Evolutionary conservation across 352 stramenopile genomes (phyloP).

Genomic region (Phytophthora vignae): DNA sequence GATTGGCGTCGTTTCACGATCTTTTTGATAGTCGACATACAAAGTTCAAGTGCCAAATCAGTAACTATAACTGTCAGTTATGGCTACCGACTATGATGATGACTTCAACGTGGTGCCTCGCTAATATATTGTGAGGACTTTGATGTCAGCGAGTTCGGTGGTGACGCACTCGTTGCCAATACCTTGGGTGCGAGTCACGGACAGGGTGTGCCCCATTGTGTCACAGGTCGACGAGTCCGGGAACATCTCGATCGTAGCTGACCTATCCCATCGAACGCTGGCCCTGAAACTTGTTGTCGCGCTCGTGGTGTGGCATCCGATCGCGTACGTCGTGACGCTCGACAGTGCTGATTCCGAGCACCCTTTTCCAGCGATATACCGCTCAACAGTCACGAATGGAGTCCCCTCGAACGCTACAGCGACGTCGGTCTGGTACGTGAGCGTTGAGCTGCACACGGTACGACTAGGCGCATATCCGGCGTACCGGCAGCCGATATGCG

Average conservation of each 20-base stretch:
- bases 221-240: neutral
- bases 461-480: neutral
- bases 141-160: slow-evolving; percentile 4
- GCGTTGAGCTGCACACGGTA: slow-evolving; percentile 10
- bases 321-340: slow-evolving; percentile 8
- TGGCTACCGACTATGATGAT: slow-evolving; percentile 10
- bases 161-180: slow-evolving; percentile 2
- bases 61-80: slow-evolving; percentile 1
- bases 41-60: slow-evolving; percentile 17
- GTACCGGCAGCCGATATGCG: slow-evolving; percentile 10
- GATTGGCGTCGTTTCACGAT: slow-evolving; percentile 32
- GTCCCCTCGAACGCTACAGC: neutral
- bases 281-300: slow-evolving; percentile 9
- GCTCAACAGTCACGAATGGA: slow-evolving; percentile 12
- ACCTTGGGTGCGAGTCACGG: slow-evolving; percentile 2
- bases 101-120: slow-evolving; percentile 14
- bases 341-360: slow-evolving; percentile 9
- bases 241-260: slow-evolving; percentile 6
- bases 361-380: slow-evolving; percentile 9
- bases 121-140: neutral
- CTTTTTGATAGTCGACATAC: slow-evolving; percentile 30
- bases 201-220: neutral
- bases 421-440: slow-evolving; percentile 6
- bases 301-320: slow-evolving; percentile 6
- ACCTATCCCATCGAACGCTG: neutral